A percentile compares a stretch with the other conserved stretches of the same genome.
phyloP scores from a whole-genome alignment of 805 yeast genomes.

The Lipomyces japonicus region DNA sequence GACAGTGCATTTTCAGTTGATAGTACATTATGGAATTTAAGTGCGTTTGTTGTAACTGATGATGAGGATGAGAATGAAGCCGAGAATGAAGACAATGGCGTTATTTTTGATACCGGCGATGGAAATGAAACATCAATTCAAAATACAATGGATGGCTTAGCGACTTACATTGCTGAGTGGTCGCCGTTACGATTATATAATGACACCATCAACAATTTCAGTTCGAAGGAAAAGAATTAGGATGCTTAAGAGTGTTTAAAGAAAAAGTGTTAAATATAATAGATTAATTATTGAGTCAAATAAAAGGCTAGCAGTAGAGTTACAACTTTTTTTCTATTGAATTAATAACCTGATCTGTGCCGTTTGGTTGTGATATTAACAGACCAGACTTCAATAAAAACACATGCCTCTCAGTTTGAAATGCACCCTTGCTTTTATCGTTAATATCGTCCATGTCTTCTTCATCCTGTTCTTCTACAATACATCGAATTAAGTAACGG shows the following conservation, averaged over 20 bases:
- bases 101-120: background rate
- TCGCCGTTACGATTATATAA: constrained; percentile 18
- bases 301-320: too few species aligned
- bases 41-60: constrained; percentile 19
- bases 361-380: too few species aligned
- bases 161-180: constrained; percentile 20
- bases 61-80: constrained; percentile 13
- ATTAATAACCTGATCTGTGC: too few species aligned
- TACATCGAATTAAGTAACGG: background rate
- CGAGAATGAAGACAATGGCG: background rate
- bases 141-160: constrained; percentile 2
- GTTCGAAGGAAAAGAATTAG: background rate
- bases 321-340: too few species aligned
- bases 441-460: background rate
- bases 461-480: background rate
- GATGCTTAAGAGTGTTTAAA: background rate
- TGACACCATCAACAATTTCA: constrained; percentile 1
- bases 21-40: constrained; percentile 15
- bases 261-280: background rate
- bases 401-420: too few species aligned
- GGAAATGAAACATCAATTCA: constrained; percentile 1
- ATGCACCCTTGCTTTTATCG: background rate
- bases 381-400: too few species aligned
- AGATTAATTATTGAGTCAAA: too few species aligned
- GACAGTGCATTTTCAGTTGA: constrained; percentile 1